A percentile compares a stretch with the other conserved stretches of the same genome.
Evolutionary conservation across 2,329 filamentous ascomycete genomes (phyloP).

Genomic region (Sclerotinia subarctica): DNA sequence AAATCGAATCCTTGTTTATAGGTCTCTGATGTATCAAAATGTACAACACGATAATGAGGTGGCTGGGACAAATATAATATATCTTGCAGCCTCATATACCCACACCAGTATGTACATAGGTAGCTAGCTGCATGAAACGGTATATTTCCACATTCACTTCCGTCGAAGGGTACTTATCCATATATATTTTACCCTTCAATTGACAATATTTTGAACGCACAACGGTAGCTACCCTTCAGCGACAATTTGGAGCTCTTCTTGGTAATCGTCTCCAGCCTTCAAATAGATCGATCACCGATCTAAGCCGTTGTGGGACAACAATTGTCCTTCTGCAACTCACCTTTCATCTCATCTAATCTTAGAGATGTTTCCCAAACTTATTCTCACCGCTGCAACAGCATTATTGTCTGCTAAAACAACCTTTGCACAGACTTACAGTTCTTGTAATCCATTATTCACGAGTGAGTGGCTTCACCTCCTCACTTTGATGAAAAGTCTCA

Average conservation of each 20-base stretch:
- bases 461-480: conserved; percentile 34
- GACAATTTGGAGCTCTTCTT: neutral
- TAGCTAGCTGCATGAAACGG: conserved; percentile 19
- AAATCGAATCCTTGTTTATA: conserved; percentile 1
- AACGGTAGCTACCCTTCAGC: conserved; percentile 3
- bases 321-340: conserved; percentile 14
- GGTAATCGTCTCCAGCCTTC: neutral
- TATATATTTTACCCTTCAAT: conserved; percentile 1
- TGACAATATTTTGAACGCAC: conserved; percentile 1
- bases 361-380: conserved; percentile 32
- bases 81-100: conserved; percentile 10
- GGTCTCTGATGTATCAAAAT: neutral
- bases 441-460: conserved; percentile 51
- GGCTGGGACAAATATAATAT: conserved; percentile 13
- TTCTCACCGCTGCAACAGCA: conserved; percentile 27
- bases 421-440: conserved; percentile 51
- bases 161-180: conserved; percentile 3
- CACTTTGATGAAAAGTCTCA: conserved; percentile 7
- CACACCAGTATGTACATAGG: neutral
- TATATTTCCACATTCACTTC: conserved; percentile 1
- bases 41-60: conserved; percentile 10
- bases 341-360: neutral
- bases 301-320: conserved; percentile 10
- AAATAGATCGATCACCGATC: conserved; percentile 11
- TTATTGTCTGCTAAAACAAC: conserved; percentile 26